Evolutionary conservation across 1,284 basidiomycete genomes (phyloP).

Genomic region (Trametes versicolor): DNA sequence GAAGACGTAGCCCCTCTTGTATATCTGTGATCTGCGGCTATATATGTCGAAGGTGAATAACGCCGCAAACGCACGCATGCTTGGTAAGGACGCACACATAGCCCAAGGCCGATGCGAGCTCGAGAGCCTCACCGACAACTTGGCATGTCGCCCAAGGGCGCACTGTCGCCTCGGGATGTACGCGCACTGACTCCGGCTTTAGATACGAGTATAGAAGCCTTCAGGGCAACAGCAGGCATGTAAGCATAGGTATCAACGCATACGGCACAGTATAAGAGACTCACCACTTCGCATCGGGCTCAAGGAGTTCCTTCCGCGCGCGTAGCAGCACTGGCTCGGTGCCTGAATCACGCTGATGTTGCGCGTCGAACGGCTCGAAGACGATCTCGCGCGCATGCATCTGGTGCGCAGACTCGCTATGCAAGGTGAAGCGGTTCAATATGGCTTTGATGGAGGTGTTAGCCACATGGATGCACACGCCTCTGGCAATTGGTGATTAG

Average conservation of each 20-base stretch:
- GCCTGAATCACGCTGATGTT: slow-evolving; percentile 63
- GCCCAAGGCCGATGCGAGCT: slow-evolving; percentile 79
- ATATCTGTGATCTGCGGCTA: slow-evolving; percentile 77
- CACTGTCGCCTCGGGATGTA: slow-evolving; percentile 84
- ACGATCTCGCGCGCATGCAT: slow-evolving; percentile 79
- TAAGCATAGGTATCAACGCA: background rate
- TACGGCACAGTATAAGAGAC: slow-evolving; percentile 21
- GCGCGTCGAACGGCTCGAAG: slow-evolving; percentile 77
- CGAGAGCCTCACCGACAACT: slow-evolving; percentile 78
- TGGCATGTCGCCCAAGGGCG: slow-evolving; percentile 82
- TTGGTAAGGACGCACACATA: slow-evolving; percentile 60
- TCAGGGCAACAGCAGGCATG: slow-evolving; percentile 3
- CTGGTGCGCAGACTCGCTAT: slow-evolving; percentile 74
- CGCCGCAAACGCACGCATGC: background rate
- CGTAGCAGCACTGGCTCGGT: slow-evolving; percentile 74
- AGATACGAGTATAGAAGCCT: slow-evolving; percentile 82
- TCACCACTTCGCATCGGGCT: slow-evolving; percentile 68
- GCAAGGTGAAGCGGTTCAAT: slow-evolving; percentile 78
- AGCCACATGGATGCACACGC: background rate
- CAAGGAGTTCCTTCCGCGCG: slow-evolving; percentile 76
- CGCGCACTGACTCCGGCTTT: slow-evolving; percentile 79
- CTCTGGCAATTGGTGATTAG: background rate
- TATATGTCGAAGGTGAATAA: background rate
- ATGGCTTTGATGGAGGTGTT: slow-evolving; percentile 55
- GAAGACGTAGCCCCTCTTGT: slow-evolving; percentile 81